Evolutionary conservation across 2,329 filamentous ascomycete species (phyloP).

Genomic region (Elsinoe perseae): DNA sequence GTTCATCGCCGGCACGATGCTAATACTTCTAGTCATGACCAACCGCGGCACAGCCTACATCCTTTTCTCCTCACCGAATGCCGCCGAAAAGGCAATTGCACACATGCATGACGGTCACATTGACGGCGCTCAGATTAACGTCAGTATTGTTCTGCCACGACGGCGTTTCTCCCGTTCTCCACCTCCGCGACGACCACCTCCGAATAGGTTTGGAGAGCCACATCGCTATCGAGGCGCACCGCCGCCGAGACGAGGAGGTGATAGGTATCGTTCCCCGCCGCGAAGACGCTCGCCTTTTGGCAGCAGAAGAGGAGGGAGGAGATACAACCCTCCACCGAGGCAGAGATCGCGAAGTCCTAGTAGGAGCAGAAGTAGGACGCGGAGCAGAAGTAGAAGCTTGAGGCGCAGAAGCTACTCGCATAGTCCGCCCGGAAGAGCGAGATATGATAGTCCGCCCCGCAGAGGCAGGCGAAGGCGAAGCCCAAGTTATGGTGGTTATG

Average conservation of each 20-base stretch:
- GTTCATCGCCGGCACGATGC: not conserved
- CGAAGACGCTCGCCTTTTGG: constrained; percentile 23
- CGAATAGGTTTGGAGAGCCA: constrained; percentile 39
- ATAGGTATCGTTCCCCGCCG: constrained; percentile 19
- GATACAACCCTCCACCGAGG: constrained; percentile 21
- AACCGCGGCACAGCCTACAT: constrained; percentile 95
- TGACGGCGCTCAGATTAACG: constrained; percentile 73
- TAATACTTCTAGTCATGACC: constrained; percentile 56
- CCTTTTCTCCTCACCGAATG: constrained; percentile 65
- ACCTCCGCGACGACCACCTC: constrained; percentile 59
- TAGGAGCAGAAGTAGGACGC: constrained; percentile 24
- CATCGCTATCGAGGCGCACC: constrained; percentile 30
- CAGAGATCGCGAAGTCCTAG: constrained; percentile 18
- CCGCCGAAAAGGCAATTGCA: constrained; percentile 81
- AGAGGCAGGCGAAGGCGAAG: constrained; percentile 26
- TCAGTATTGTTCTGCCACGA: constrained; percentile 79
- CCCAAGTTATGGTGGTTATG: constrained; percentile 29
- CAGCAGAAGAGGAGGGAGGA: constrained; percentile 32
- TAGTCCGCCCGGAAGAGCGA: constrained; percentile 24
- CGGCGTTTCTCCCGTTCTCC: constrained; percentile 76
- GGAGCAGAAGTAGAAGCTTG: constrained; percentile 16
- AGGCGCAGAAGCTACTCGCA: constrained; percentile 20
- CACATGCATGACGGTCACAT: constrained; percentile 98
- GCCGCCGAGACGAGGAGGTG: constrained; percentile 28
- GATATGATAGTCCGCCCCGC: constrained; percentile 19